Percentiles rank a stretch among this genome's conserved stretches.
Conservation (phyloP, 164 flowering plant species). For the Nymphaea thermarum region DNA sequence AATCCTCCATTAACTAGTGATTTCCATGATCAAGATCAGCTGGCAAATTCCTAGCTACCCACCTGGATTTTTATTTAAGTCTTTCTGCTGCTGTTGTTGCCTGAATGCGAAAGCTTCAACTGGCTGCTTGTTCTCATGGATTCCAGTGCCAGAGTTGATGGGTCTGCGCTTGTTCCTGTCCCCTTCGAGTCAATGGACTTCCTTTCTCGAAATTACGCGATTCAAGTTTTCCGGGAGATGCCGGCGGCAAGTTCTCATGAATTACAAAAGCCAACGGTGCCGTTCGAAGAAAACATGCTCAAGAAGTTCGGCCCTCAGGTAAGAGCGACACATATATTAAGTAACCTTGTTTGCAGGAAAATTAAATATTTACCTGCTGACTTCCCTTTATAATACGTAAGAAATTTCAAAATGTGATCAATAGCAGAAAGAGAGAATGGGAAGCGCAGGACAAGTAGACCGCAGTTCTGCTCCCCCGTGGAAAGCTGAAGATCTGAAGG, state of each 20-base stretch:
- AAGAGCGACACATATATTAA: slow-evolving; percentile 10
- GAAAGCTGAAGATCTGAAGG: slow-evolving; percentile 86
- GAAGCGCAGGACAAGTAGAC: slow-evolving; percentile 33
- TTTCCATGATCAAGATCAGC: not conserved
- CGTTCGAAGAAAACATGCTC: slow-evolving; percentile 24
- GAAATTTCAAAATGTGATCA: too few species aligned
- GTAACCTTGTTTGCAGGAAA: not conserved
- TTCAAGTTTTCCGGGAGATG: slow-evolving; percentile 54
- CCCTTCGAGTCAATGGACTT: slow-evolving; percentile 76
- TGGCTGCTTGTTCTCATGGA: not conserved
- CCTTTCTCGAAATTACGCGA: slow-evolving; percentile 63
- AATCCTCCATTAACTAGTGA: not conserved
- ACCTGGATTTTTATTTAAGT: not conserved
- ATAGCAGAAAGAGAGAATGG: slow-evolving; percentile 25
- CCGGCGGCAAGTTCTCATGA: not conserved
- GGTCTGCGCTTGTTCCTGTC: slow-evolving; percentile 29
- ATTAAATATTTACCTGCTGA: too few species aligned
- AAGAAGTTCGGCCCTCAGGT: not conserved
- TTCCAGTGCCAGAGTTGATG: not conserved
- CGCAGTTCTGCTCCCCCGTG: slow-evolving; percentile 47
- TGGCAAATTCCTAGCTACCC: not conserved
- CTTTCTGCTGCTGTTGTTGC: not conserved
- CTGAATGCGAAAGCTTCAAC: not conserved
- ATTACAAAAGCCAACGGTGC: slow-evolving; percentile 2
- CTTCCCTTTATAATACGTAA: too few species aligned